Evolutionary conservation across 352 stramenopile genomes (phyloP).

Genomic region (Pythium rhizo-oryzae): DNA sequence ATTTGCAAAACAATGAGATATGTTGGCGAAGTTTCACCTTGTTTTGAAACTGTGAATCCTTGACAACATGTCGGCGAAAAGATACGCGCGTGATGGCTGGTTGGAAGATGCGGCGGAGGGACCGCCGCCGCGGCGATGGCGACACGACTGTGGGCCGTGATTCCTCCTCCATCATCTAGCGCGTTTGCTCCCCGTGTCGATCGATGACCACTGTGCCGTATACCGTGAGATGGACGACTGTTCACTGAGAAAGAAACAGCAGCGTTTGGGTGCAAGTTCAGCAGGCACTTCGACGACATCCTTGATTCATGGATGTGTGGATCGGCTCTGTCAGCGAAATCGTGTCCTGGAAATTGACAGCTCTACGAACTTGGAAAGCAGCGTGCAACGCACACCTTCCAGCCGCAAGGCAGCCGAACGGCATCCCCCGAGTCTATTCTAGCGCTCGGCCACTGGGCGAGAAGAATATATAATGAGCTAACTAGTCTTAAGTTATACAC

Average conservation of each 20-base stretch:
- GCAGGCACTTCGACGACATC: neutral
- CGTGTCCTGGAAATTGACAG: no score
- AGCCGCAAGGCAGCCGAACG: no score
- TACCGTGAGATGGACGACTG: neutral
- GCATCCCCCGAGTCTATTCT: no score
- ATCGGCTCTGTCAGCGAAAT: no score
- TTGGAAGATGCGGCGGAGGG: neutral
- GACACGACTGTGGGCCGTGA: neutral
- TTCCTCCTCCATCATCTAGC: neutral
- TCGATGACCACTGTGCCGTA: conserved; percentile 1
- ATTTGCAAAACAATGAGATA: neutral
- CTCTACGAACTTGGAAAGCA: no score
- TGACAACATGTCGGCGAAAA: conserved; percentile 9
- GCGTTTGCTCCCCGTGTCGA: neutral
- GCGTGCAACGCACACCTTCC: no score
- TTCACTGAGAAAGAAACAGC: neutral
- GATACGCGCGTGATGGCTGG: conserved; percentile 22
- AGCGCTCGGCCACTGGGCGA: no score
- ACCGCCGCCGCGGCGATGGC: no score
- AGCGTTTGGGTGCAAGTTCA: neutral
- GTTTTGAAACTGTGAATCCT: neutral
- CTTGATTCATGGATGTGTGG: neutral
- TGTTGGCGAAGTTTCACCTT: conserved; percentile 3
- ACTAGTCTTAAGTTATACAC: no score
- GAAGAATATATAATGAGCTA: no score